Evolutionary conservation across 345 rosid species (phyloP), one percentile per base, ranked within the genome.

Genomic region (Erucastrum elatum): DNA sequence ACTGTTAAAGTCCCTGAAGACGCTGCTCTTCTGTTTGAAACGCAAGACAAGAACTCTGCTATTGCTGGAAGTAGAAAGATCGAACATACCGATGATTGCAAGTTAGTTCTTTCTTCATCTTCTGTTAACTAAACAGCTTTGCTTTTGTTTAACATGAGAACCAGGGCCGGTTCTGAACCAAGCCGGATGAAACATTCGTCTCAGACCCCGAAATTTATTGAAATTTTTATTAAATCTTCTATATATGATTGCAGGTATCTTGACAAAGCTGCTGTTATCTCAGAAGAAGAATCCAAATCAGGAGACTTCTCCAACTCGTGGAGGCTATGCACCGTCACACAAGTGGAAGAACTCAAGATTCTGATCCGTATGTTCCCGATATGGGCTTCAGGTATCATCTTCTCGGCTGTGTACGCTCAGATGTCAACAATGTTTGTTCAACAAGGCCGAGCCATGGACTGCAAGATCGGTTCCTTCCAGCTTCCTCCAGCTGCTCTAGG

Each of bases 201-300:
- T 21, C 21, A 21, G 1, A 1, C 21, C 21, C 21, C 21, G n/a
- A 21, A 21, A 21, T 21, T 21, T 21, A 21, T 21, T 21, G 21
- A 21, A 21, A 0, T 21, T 21, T 21, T 21, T 21, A 21, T 21
- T 21, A 21, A 21, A 21, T 21, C 21, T 0, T 21, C 49, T 41
- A 41, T 10, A 41, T 41, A 11, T 41, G 4, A 10, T 41, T 41
- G 60, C 75, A 84, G 82, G 66, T 84, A 59, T 58, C 78, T 88
- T n/a, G 88, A 88, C 84, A 85, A 83, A 80, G 87, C 87, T 3
- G 84, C 89, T 6, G 80, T 82, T 81, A 68, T 94, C 89, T 3
- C 56, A 82, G 76, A 90, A 2, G 56, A 51, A 51, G 56, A 51
- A 51, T 4, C 17, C 0, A 51, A 51, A n/a, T 51, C 56, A 89